Evolutionary conservation across 148 eudicot genomes (phyloP).

Genomic region (Cornus controversa): DNA sequence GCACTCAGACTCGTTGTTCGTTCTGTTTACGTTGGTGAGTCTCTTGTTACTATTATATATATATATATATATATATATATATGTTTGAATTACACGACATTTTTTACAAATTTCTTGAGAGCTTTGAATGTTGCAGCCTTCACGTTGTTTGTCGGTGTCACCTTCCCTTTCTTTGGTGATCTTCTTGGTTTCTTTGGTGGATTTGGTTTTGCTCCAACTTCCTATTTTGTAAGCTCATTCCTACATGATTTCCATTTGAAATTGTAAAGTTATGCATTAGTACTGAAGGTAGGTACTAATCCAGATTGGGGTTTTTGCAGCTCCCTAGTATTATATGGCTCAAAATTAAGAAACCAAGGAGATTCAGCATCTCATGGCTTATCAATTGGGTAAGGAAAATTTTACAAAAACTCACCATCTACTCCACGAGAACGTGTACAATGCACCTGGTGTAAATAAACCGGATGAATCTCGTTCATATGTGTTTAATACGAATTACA

Average conservation of each 20-base stretch:
- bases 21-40: slow-evolving; percentile 76
- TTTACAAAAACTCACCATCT: too few relatives aligned
- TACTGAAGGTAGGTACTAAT: too few relatives aligned
- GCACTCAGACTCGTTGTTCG: slow-evolving; percentile 61
- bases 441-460: too few relatives aligned
- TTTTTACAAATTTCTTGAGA: too few relatives aligned
- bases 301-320: slow-evolving; percentile 37
- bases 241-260: not conserved
- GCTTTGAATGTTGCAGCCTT: slow-evolving; percentile 76
- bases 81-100: too few relatives aligned
- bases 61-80: too few relatives aligned
- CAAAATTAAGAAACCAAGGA: slow-evolving; percentile 72
- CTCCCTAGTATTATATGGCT: slow-evolving; percentile 89
- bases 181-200: slow-evolving; percentile 98
- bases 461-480: too few relatives aligned
- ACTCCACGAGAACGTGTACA: too few relatives aligned
- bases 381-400: slow-evolving; percentile 70
- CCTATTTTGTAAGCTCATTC: slow-evolving; percentile 63
- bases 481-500: too few relatives aligned
- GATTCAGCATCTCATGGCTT: slow-evolving; percentile 67
- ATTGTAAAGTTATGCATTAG: too few relatives aligned
- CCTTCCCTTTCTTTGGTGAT: slow-evolving; percentile 95
- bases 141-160: slow-evolving; percentile 74
- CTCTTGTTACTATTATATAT: not conserved
- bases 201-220: slow-evolving; percentile 92